phyloP scores from a whole-genome alignment of 345 rosid species.

The Dipteronia sinensis region DNA sequence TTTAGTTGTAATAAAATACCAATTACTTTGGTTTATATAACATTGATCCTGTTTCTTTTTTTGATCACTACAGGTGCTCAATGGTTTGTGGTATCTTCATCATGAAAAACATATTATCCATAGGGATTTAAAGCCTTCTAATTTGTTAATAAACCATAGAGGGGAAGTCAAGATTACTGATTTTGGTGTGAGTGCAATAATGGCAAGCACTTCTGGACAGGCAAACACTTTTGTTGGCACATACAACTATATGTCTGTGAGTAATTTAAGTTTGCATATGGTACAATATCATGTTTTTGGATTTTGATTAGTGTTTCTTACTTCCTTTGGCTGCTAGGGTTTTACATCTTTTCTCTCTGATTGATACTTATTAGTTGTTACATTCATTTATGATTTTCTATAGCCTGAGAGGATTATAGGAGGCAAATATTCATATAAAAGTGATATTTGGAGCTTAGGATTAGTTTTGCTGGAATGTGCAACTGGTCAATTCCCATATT shows the following conservation, averaged over 20 bases:
- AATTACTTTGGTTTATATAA: conserved; percentile 7
- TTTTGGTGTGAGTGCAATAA: conserved; percentile 89
- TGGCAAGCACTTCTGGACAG: conserved; percentile 77
- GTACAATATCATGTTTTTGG: neutral
- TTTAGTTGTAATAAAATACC: neutral
- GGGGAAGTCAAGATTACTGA: conserved; percentile 97
- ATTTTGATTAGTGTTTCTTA: neutral
- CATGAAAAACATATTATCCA: conserved; percentile 84
- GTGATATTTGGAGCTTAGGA: conserved; percentile 99
- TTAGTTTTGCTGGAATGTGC: conserved; percentile 87
- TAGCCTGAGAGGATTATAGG: conserved; percentile 96
- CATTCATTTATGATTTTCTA: conserved; percentile 10
- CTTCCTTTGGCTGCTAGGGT: conserved; percentile 9
- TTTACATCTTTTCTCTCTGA: neutral
- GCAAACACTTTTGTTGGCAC: conserved; percentile 88
- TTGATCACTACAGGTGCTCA: conserved; percentile 58
- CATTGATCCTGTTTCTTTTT: conserved; percentile 14
- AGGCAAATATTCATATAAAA: conserved; percentile 54
- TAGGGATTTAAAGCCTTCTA: conserved; percentile 86
- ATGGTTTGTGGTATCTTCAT: conserved; percentile 81
- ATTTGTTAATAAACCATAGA: conserved; percentile 84
- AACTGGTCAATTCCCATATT: conserved; percentile 77
- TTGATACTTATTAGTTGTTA: neutral
- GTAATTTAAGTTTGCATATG: conserved; percentile 32
- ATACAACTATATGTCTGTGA: conserved; percentile 86